A percentile compares a stretch with the other conserved stretches of the same genome.
Conservation (phyloP, 2,329 filamentous ascomycete species). For the Gaeumannomyces tritici region DNA sequence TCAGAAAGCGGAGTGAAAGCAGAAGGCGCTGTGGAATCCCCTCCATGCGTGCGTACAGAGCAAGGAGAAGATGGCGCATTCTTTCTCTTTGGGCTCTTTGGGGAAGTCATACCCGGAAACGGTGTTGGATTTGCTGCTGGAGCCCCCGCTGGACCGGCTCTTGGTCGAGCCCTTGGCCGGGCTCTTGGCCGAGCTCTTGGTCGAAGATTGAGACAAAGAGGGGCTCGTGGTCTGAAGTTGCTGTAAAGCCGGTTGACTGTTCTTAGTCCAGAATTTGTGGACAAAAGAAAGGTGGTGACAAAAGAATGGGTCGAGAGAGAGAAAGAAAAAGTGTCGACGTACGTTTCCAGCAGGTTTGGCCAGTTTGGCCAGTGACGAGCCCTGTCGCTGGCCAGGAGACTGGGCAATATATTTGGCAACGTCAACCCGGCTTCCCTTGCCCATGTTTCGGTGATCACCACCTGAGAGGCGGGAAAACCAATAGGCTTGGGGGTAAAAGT, state of each 20-base stretch:
- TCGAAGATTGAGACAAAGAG: background rate
- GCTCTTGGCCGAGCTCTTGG: no score
- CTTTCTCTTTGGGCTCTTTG: no score
- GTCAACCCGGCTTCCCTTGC: background rate
- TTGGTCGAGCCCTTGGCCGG: no score
- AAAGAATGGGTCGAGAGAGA: no score
- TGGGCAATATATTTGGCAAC: background rate
- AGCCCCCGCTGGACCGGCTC: background rate
- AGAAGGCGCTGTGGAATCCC: no score
- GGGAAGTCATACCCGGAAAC: no score
- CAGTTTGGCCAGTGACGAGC: constrained; percentile 5
- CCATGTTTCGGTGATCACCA: background rate
- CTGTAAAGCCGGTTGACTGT: background rate
- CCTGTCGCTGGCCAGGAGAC: background rate
- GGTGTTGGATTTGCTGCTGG: background rate
- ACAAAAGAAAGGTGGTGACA: no score
- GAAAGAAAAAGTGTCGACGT: no score
- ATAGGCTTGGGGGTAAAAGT: background rate
- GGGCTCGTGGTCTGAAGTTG: background rate
- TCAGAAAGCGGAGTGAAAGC: no score
- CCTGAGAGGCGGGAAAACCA: background rate
- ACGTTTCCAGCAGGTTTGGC: background rate
- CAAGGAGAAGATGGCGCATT: no score
- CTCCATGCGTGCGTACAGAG: no score
- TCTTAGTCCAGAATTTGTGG: no score